phyloP scores from a whole-genome alignment of 2,329 filamentous ascomycete genomes.

The Paecilomyces fulvus region DNA sequence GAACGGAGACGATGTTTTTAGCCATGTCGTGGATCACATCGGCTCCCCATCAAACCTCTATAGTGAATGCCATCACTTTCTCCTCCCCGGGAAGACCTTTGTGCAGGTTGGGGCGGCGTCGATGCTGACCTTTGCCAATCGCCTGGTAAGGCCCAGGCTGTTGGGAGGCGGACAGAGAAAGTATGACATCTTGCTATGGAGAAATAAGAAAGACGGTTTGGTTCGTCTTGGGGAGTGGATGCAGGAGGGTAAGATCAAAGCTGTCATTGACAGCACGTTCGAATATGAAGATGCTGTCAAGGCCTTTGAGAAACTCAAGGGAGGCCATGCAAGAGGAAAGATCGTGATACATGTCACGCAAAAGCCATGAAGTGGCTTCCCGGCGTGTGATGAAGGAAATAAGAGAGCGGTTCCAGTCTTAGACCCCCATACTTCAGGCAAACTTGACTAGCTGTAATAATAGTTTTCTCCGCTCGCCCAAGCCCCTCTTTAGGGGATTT shows the following conservation, averaged over 20 bases:
- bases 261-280: constrained; percentile 48
- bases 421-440: too few species aligned
- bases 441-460: too few species aligned
- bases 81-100: constrained; percentile 43
- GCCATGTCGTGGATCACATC: constrained; percentile 52
- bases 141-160: constrained; percentile 37
- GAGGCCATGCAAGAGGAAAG: constrained; percentile 50
- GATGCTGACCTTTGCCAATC: constrained; percentile 22
- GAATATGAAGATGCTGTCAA: constrained; percentile 48
- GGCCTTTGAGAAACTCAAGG: constrained; percentile 52
- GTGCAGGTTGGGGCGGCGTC: constrained; percentile 43
- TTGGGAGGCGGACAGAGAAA: constrained; percentile 43
- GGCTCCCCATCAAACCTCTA: constrained; percentile 45
- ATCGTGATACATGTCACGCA: constrained; percentile 40
- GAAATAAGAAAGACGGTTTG: constrained; percentile 38
- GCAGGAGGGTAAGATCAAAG: constrained; percentile 49
- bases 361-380: constrained; percentile 4
- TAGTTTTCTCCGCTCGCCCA: too few species aligned
- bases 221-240: constrained; percentile 47
- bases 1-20: constrained; percentile 42
- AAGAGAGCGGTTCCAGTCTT: too few species aligned
- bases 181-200: constrained; percentile 25
- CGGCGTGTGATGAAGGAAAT: not conserved
- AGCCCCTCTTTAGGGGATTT: too few species aligned
- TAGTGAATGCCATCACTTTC: constrained; percentile 43